A percentile compares a stretch with the other conserved stretches of the same genome.
These are phyloP conservation scores for Alternaria consortialis DNA, from an alignment of 2,329 filamentous ascomycete species.

Conservation along the genomic window DNA sequence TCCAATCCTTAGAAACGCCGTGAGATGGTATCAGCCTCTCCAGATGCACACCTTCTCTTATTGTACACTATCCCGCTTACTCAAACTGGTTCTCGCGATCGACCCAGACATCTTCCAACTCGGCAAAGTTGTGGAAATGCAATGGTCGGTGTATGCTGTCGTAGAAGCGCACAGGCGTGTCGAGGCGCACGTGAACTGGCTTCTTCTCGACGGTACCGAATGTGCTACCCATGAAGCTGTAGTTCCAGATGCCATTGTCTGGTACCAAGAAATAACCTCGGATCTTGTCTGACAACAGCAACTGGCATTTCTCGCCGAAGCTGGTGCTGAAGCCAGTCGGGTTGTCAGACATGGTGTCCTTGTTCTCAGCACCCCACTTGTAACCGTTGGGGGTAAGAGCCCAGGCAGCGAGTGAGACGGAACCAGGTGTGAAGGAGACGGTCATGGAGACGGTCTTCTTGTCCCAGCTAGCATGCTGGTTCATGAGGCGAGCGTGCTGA, in stretches of 20 bases:
- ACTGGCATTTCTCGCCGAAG: constrained; percentile 95
- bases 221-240: constrained; percentile 93
- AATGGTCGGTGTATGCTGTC: constrained; percentile 89
- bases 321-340: constrained; percentile 90
- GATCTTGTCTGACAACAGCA: constrained; percentile 91
- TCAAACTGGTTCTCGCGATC: constrained; percentile 94
- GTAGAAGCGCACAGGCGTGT: constrained; percentile 89
- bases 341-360: constrained; percentile 89
- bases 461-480: constrained; percentile 81
- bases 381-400: constrained; percentile 89
- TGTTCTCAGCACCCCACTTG: constrained; percentile 97
- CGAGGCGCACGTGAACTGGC: constrained; percentile 88
- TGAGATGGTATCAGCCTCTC: background rate
- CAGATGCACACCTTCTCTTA: background rate
- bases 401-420: constrained; percentile 94
- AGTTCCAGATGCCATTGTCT: constrained; percentile 92
- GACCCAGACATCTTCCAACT: constrained; percentile 96
- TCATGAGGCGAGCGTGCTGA: constrained; percentile 89
- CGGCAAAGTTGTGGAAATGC: constrained; percentile 97
- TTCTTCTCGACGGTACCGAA: constrained; percentile 93
- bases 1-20: constrained; percentile 23
- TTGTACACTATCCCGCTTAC: constrained; percentile 51
- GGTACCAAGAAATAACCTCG: constrained; percentile 96
- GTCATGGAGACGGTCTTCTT: constrained; percentile 94
- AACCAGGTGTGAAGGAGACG: constrained; percentile 95